Percentiles rank a stretch among this genome's conserved stretches.
Conservation (phyloP, 2,329 filamentous ascomycete genomes). For the Aspergillus unguis region DNA sequence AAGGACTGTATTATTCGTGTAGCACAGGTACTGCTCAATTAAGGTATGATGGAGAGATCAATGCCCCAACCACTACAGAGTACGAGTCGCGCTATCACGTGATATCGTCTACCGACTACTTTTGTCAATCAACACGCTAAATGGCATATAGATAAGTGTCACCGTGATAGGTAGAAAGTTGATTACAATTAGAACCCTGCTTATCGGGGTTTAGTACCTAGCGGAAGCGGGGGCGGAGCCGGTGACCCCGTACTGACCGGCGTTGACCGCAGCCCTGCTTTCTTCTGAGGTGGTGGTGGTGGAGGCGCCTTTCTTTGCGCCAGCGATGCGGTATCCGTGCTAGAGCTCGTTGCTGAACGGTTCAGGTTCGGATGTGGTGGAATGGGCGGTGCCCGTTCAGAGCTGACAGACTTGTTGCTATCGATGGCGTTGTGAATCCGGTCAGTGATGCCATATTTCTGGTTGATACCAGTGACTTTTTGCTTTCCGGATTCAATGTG, state of each 20-base stretch:
- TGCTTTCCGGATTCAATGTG: constrained; percentile 61
- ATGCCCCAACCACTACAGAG: no score
- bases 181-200: constrained; percentile 19
- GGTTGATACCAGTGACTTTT: constrained; percentile 48
- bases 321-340: constrained; percentile 30
- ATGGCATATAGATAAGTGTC: not conserved
- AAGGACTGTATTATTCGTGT: not conserved
- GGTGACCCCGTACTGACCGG: constrained; percentile 29
- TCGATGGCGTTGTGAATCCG: constrained; percentile 49
- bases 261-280: constrained; percentile 45
- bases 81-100: no score
- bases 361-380: constrained; percentile 25
- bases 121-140: not conserved
- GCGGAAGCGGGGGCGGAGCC: constrained; percentile 54
- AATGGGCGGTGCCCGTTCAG: constrained; percentile 17
- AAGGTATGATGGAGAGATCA: no score
- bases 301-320: constrained; percentile 52
- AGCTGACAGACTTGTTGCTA: constrained; percentile 30
- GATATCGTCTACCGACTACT: no score
- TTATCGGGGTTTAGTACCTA: constrained; percentile 55
- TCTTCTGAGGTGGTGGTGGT: constrained; percentile 59
- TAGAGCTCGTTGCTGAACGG: constrained; percentile 21
- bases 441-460: constrained; percentile 42
- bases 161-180: not conserved
- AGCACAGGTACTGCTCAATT: no score